Evolutionary conservation across 345 rosid species (phyloP).

Genomic region (Boechera divaricarpa): DNA sequence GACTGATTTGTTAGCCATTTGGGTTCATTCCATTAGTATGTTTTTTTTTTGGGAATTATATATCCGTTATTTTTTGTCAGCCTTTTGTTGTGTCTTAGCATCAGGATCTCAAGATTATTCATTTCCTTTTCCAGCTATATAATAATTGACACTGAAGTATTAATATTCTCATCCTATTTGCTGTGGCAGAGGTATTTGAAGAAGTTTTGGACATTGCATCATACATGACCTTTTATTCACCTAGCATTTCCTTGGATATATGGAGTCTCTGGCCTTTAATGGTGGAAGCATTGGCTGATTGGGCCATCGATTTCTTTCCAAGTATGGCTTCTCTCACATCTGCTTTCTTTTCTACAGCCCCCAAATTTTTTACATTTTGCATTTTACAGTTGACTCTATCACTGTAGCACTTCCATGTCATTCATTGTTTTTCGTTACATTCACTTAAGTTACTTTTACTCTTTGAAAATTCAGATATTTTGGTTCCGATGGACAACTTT

Average conservation of each 20-base stretch:
- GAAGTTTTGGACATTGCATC: conserved; percentile 98
- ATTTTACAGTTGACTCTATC: conserved; percentile 15
- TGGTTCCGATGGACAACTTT: conserved; percentile 97
- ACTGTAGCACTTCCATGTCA: conserved; percentile 13
- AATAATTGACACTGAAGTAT: neutral
- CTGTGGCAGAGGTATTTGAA: conserved; percentile 93
- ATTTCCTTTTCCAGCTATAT: conserved; percentile 21
- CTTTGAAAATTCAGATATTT: conserved; percentile 65
- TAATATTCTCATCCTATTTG: conserved; percentile 26
- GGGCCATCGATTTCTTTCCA: conserved; percentile 98
- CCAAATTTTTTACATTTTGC: neutral
- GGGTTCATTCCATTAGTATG: neutral
- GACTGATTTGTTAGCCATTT: neutral
- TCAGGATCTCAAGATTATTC: conserved; percentile 16
- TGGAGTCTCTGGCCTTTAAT: conserved; percentile 99
- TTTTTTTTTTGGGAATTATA: neutral
- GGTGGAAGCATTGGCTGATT: conserved; percentile 90
- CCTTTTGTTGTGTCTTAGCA: conserved; percentile 34
- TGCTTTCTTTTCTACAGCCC: conserved; percentile 9
- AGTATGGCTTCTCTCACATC: conserved; percentile 50
- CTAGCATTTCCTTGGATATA: conserved; percentile 88
- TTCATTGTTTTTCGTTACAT: neutral
- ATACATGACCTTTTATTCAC: conserved; percentile 98
- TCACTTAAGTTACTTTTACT: conserved; percentile 27
- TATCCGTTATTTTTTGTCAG: neutral